Base-by-base conservation (phyloP, 2,329 filamentous ascomycete genomes). In the Hypoxylon sp. region DNA sequence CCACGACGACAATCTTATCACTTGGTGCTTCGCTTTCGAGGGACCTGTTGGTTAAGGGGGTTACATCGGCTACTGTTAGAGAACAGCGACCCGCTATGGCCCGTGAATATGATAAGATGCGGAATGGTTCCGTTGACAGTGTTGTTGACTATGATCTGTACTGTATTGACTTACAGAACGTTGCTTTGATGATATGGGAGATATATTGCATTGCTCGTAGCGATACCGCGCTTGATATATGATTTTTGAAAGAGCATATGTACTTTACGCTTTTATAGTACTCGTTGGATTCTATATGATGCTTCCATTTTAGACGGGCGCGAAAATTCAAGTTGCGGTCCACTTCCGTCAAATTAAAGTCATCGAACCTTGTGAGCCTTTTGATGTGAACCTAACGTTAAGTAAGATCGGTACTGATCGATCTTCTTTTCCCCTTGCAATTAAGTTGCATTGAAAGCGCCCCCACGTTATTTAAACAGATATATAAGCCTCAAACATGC, bases 381-480 rank as follows among this genome's bases (percentile, higher is more conserved):
- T 3, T 7, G 11, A 42, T 30, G 20, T 14, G 33, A 58, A 30
- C n/a, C 30, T 22, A 25, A 17, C 30, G 7, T 33, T 11, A 31
- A 55, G n/a, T 17, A 22, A 46, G 57, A 65, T 68, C 53, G 40
- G 31, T 51, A 40, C 33, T 46, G 40, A 61, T 61, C 57, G 37
- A 35, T 14, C 22, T 40, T 55, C 27, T 53, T 61, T 35, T 30
- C 22, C 22, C 46, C 11, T 20, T 42, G 17, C n/a, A 20, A 7
- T 7, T 42, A 20, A 4, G 33, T 33, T 46, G 20, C 27, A 42
- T 49, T 11, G 20, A 20, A 37, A 7, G 30, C 13, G 33, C 11
- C 17, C 44, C 25, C 25, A 40, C 35, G 27, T 22, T 27, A 37
- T 35, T 49, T 25, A 53, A 30, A 31, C 27, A 53, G 40, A 42